Conservation (phyloP, 2,329 filamentous ascomycete genomes). For the Talaromyces rugulosus region DNA sequence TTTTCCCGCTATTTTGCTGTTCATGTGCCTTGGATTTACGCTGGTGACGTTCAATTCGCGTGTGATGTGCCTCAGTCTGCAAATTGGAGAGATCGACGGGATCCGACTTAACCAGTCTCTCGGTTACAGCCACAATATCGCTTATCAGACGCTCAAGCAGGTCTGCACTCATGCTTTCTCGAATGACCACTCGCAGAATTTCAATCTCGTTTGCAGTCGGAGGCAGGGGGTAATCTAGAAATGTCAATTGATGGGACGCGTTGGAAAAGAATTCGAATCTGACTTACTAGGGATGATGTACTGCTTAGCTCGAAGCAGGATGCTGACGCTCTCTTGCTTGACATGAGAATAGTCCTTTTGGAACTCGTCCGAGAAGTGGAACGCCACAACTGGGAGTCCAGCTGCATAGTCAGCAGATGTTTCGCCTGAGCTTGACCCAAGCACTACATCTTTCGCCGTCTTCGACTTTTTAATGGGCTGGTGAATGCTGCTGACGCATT, state of each 20-base stretch:
- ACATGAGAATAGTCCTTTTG: constrained; percentile 58
- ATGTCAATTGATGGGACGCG: neutral
- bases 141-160: constrained; percentile 59
- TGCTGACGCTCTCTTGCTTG: constrained; percentile 60
- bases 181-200: constrained; percentile 63
- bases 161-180: constrained; percentile 66
- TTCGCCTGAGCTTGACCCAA: constrained; percentile 38
- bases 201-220: constrained; percentile 59
- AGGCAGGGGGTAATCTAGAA: constrained; percentile 59
- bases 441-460: constrained; percentile 38
- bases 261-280: neutral
- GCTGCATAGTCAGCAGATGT: constrained; percentile 59
- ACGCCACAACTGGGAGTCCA: constrained; percentile 65
- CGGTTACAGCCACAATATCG: constrained; percentile 59
- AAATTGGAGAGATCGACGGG: constrained; percentile 49
- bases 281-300: constrained; percentile 64
- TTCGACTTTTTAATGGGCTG: constrained; percentile 48
- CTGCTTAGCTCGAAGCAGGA: constrained; percentile 61
- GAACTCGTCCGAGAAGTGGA: constrained; percentile 60
- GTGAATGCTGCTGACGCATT: constrained; percentile 62
- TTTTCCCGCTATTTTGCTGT: neutral
- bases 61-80: constrained; percentile 32
- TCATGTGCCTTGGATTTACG: constrained; percentile 2
- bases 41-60: constrained; percentile 41
- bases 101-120: constrained; percentile 55